Percentiles rank a stretch among this genome's conserved stretches.
Conservation (phyloP, 2,329 filamentous ascomycete genomes). For the Penicillium sp. region DNA sequence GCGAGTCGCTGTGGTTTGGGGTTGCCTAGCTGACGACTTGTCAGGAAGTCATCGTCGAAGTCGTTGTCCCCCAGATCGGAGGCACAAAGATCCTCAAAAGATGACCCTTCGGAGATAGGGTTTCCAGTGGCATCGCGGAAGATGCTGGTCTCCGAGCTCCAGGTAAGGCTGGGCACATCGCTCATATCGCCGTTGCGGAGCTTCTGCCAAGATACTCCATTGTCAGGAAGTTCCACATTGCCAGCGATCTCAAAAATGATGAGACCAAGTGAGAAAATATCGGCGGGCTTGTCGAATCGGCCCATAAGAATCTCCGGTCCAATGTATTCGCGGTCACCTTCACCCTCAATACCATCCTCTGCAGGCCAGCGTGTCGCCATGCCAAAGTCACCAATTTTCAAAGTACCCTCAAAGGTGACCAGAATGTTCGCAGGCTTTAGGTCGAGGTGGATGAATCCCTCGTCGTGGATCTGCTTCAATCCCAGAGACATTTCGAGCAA, state of each 20-base stretch:
- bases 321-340: constrained; percentile 96
- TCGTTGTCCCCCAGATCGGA: constrained; percentile 48
- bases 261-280: constrained; percentile 90
- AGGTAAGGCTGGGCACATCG: constrained; percentile 83
- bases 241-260: constrained; percentile 93
- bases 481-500: constrained; percentile 81
- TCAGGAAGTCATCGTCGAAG: constrained; percentile 41
- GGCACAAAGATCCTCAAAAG: constrained; percentile 46
- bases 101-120: constrained; percentile 53
- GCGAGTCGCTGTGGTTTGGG: constrained; percentile 33
- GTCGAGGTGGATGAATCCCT: constrained; percentile 73
- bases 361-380: constrained; percentile 78
- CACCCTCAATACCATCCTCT: constrained; percentile 73
- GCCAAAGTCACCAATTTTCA: constrained; percentile 68
- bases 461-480: constrained; percentile 83
- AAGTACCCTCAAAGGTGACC: constrained; percentile 64
- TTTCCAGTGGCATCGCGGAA: constrained; percentile 73
- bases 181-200: constrained; percentile 86
- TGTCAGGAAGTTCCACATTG: constrained; percentile 91
- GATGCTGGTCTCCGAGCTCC: constrained; percentile 68
- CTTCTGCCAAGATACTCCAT: constrained; percentile 86
- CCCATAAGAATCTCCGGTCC: constrained; percentile 88
- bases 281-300: constrained; percentile 83
- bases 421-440: constrained; percentile 66
- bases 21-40: constrained; percentile 26